Evolutionary conservation across 2,329 filamentous ascomycete genomes (phyloP), one percentile per base, ranked within the genome.

Genomic region (Pseudogymnoascus verrucosus): DNA sequence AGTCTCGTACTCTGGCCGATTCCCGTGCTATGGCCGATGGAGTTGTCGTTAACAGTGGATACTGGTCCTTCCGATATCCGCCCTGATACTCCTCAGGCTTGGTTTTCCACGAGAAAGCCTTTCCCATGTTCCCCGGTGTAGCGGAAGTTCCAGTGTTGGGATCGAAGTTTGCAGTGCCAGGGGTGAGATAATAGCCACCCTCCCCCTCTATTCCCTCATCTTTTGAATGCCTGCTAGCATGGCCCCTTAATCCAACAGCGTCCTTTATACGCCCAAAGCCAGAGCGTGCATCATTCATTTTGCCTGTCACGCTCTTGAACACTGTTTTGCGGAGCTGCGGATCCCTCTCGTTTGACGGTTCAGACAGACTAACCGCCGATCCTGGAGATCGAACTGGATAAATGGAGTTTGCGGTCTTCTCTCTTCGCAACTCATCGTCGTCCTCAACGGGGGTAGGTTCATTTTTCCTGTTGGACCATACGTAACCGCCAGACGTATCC

Each of bases 211-310:
- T 59, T n/a, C 69, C 69, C 11, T 74, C 84, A 63, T 88, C 84
- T 68, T 78, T 83, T 3, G 84, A 86, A n/a, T 79, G 79, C 12
- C 82, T 80, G 67, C 75, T 80, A 57, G 72, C 70, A 65, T 88
- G 84, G 1, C 82, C 81, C 44, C 72, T 70, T 39, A 70, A 64
- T 1, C 90, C 90, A 37, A 96, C 89, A 2, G 87, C 91, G 72
- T 93, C 91, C 71, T 93, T 93, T 73, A 97, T 92, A 37, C 90
- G 87, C 1, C 89, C 90, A 63, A 96, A 82, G 0, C 92, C 91
- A 63, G 89, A 91, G 57, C 89, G 87, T 54, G 91, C 90, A 74
- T 96, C 91, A 66, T 84, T 89, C 72, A 90, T 89, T 68, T 89
- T 89, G 4, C 85, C 90, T 2, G 89, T 89, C 14, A 95, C 90